Conservation (phyloP, 169 alveolate species). For the Plasmodium adleri region DNA sequence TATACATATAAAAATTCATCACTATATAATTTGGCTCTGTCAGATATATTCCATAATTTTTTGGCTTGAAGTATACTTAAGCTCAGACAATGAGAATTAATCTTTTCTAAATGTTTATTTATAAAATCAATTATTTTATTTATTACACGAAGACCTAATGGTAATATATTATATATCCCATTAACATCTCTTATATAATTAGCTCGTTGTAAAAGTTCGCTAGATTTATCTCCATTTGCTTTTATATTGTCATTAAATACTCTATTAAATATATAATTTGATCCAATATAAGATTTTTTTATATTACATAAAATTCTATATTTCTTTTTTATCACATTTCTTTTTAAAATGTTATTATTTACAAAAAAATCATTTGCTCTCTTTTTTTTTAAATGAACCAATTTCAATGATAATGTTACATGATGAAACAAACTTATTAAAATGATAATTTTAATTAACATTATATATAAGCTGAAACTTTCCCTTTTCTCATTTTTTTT, state of each 20-base stretch:
- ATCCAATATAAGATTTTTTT: conserved; percentile 37
- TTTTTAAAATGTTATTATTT: not conserved
- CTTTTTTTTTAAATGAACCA: not conserved
- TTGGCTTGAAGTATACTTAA: conserved; percentile 67
- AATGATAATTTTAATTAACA: not conserved
- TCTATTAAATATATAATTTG: conserved; percentile 37
- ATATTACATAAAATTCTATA: not conserved
- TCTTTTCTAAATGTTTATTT: conserved; percentile 25
- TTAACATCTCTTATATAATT: conserved; percentile 49
- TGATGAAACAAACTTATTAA: not conserved
- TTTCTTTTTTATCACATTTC: not conserved
- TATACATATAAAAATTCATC: conserved; percentile 71
- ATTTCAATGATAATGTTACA: not conserved
- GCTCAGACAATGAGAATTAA: conserved; percentile 39
- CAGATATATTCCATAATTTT: conserved; percentile 51
- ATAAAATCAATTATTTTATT: conserved; percentile 26
- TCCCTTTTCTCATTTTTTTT: conserved; percentile 3
- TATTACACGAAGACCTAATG: conserved; percentile 43
- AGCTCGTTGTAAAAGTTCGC: conserved; percentile 52
- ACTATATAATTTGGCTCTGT: conserved; percentile 49
- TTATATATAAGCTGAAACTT: not conserved
- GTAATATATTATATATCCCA: conserved; percentile 44
- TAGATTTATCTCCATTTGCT: conserved; percentile 58
- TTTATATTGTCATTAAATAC: conserved; percentile 37
- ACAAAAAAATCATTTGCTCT: not conserved